Evolutionary conservation across 2,329 filamentous ascomycete species (phyloP).

Genomic region (Shiraia bambusicola): DNA sequence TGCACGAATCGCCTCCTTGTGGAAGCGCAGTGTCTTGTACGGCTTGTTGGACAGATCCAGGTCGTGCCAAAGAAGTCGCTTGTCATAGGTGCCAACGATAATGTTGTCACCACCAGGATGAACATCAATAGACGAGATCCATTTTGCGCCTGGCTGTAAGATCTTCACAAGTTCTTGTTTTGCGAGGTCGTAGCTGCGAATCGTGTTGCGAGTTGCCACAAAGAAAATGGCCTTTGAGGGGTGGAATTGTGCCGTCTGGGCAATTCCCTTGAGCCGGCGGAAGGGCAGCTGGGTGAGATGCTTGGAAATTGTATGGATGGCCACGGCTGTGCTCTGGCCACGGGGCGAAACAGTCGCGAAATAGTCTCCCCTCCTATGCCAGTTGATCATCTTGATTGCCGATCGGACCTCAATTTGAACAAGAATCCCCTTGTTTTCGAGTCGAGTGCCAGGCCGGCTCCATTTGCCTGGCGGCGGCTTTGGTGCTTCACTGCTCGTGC

Average conservation of each 20-base stretch:
- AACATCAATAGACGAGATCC: constrained; percentile 92
- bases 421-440: constrained; percentile 77
- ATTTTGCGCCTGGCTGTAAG: constrained; percentile 86
- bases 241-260: constrained; percentile 92
- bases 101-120: constrained; percentile 93
- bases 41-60: constrained; percentile 86
- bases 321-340: constrained; percentile 76
- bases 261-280: constrained; percentile 71
- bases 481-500: constrained; percentile 56
- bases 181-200: constrained; percentile 91
- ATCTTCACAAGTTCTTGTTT: constrained; percentile 91
- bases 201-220: constrained; percentile 89
- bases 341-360: constrained; percentile 86
- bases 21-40: constrained; percentile 96
- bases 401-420: constrained; percentile 78
- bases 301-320: constrained; percentile 92
- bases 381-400: constrained; percentile 82
- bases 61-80: constrained; percentile 93
- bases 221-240: constrained; percentile 91
- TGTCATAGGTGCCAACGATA: constrained; percentile 92
- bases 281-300: constrained; percentile 95
- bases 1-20: constrained; percentile 84
- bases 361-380: constrained; percentile 94
- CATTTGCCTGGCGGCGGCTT: constrained; percentile 81
- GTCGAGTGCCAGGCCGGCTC: constrained; percentile 72